These are phyloP conservation scores for Eutrema japonicum DNA, from an alignment of 345 rosid genomes.

Conservation along the genomic window DNA sequence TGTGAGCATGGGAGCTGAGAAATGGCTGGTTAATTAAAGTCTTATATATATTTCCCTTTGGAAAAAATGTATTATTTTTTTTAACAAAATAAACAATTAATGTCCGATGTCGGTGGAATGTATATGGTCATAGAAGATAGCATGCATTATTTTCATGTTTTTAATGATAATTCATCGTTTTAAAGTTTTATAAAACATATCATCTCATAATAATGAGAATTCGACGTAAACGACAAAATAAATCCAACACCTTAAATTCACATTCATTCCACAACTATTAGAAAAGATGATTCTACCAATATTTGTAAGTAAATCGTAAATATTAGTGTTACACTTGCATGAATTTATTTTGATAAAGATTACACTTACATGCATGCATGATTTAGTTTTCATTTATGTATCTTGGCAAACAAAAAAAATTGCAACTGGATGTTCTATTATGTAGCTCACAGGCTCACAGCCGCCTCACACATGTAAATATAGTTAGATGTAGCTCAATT, in stretches of 20 bases:
- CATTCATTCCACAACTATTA: neutral
- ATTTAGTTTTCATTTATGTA: neutral
- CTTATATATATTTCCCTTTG: conserved; percentile 16
- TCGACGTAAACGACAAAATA: conserved; percentile 1
- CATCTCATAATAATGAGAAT: conserved; percentile 27
- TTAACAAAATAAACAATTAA: conserved; percentile 13
- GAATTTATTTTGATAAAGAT: neutral
- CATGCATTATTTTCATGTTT: neutral
- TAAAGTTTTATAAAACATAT: conserved; percentile 1
- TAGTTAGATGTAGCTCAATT: neutral
- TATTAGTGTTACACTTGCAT: neutral
- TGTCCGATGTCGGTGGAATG: conserved; percentile 40
- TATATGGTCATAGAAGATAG: conserved; percentile 27
- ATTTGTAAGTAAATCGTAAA: neutral
- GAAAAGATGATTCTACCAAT: neutral
- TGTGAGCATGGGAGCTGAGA: neutral
- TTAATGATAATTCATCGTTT: neutral
- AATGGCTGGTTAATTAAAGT: neutral
- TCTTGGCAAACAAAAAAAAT: neutral
- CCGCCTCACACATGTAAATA: neutral
- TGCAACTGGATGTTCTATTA: neutral
- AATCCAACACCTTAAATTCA: neutral
- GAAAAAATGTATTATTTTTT: neutral
- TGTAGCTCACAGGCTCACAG: neutral
- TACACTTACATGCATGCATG: conserved; percentile 1